phyloP scores from a whole-genome alignment of 345 rosid genomes.

The Corchorus olitorius region DNA sequence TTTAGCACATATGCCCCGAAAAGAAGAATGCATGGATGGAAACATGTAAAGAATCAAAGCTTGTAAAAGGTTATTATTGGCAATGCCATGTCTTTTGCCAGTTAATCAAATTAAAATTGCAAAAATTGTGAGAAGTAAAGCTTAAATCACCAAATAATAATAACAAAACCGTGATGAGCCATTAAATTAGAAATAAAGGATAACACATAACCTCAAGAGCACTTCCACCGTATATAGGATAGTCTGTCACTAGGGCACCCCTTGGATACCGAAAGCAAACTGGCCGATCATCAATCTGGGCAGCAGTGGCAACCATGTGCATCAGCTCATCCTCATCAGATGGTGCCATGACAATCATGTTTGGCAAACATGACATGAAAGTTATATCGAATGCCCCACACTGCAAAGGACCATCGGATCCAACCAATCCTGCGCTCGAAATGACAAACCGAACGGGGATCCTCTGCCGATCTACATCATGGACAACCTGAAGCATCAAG shows the following conservation, averaged over 20 bases:
- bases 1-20: neutral
- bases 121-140: too few relatives aligned
- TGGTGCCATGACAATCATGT: slow-evolving; percentile 98
- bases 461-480: slow-evolving; percentile 88
- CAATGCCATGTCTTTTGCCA: neutral
- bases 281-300: slow-evolving; percentile 64
- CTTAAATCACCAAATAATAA: slow-evolving; percentile 3
- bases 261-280: slow-evolving; percentile 91
- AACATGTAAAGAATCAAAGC: neutral
- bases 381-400: slow-evolving; percentile 92
- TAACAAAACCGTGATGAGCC: neutral
- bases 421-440: slow-evolving; percentile 89
- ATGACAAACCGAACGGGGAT: slow-evolving; percentile 88
- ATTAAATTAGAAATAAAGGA: slow-evolving; percentile 5
- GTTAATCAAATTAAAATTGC: neutral
- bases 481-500: slow-evolving; percentile 59
- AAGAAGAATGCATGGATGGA: neutral
- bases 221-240: slow-evolving; percentile 49
- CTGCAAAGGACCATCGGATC: slow-evolving; percentile 82
- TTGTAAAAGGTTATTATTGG: neutral
- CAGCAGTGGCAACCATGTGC: slow-evolving; percentile 92
- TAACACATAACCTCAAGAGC: slow-evolving; percentile 64
- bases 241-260: slow-evolving; percentile 61
- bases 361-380: slow-evolving; percentile 94
- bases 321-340: slow-evolving; percentile 84